Conservation (phyloP, 306 rosid species). For the Quercus variabilis region DNA sequence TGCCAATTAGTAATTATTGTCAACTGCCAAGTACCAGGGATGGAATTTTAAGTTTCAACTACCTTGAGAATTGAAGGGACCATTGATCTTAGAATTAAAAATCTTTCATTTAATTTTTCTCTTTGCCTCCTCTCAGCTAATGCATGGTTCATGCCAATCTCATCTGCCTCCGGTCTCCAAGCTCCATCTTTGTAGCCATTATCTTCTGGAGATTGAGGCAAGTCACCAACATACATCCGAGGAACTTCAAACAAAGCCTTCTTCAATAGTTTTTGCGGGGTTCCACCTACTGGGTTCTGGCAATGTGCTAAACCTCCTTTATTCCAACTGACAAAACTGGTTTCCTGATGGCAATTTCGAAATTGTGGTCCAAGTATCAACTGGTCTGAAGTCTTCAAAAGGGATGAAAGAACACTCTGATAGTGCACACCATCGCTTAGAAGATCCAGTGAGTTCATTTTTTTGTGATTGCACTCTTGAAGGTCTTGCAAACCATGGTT, state of each 20-base stretch:
- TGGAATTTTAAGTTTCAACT: conserved; percentile 12
- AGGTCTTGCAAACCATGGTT: conserved; percentile 24
- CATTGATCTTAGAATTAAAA: conserved; percentile 60
- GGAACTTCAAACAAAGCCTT: conserved; percentile 76
- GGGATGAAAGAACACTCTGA: conserved; percentile 51
- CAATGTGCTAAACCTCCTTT: conserved; percentile 31
- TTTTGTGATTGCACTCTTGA: conserved; percentile 44
- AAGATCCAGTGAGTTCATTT: conserved; percentile 36
- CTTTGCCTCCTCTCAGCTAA: conserved; percentile 66
- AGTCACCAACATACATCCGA: conserved; percentile 49
- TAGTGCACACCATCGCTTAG: conserved; percentile 51
- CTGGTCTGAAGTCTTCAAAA: conserved; percentile 54
- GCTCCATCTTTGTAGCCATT: conserved; percentile 46
- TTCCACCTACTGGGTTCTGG: conserved; percentile 38
- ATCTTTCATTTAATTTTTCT: conserved; percentile 71
- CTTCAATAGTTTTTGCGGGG: conserved; percentile 55
- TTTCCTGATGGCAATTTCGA: conserved; percentile 40
- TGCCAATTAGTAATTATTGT: neutral
- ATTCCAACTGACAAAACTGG: conserved; percentile 62
- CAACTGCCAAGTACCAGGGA: neutral
- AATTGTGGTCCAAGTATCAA: conserved; percentile 36
- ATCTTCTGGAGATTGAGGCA: conserved; percentile 53
- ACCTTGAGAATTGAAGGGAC: conserved; percentile 80
- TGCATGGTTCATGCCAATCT: conserved; percentile 57
- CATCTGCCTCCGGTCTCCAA: conserved; percentile 59